Percentiles rank a stretch among this genome's conserved stretches.
These are phyloP conservation scores for Nepenthes gracilis DNA, from an alignment of 148 eudicot species.

Conservation along the genomic window DNA sequence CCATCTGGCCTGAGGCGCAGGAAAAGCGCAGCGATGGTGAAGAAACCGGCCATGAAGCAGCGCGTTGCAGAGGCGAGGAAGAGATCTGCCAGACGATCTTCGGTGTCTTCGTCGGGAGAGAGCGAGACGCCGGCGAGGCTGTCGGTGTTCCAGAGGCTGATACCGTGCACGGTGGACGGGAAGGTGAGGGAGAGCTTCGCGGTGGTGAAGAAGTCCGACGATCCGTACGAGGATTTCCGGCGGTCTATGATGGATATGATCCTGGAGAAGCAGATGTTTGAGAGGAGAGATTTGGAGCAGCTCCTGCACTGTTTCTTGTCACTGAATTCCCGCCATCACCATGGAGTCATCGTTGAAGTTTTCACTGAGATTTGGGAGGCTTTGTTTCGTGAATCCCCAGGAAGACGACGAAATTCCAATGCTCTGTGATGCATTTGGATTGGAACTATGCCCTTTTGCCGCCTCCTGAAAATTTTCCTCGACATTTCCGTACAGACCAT, in stretches of 20 bases:
- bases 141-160: slow-evolving; percentile 65
- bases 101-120: slow-evolving; percentile 10
- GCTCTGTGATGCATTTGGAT: no score
- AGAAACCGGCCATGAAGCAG: slow-evolving; percentile 1
- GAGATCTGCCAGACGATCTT: not conserved
- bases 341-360: slow-evolving; percentile 52
- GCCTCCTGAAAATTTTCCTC: no score
- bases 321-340: slow-evolving; percentile 44
- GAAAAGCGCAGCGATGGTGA: slow-evolving; percentile 7
- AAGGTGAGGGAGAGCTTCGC: slow-evolving; percentile 80
- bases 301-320: slow-evolving; percentile 59
- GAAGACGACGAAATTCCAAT: no score
- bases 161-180: slow-evolving; percentile 69
- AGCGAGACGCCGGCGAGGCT: slow-evolving; percentile 52
- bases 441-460: no score
- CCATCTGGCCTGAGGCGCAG: slow-evolving; percentile 2
- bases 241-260: slow-evolving; percentile 87
- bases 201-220: slow-evolving; percentile 59
- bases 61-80: not conserved
- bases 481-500: no score
- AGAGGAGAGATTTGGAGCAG: slow-evolving; percentile 49
- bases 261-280: slow-evolving; percentile 75
- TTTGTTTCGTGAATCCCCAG: slow-evolving; percentile 17
- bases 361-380: slow-evolving; percentile 63
- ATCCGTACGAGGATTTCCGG: slow-evolving; percentile 72